These are phyloP conservation scores for Lecanicillium sp. DNA, from an alignment of 2,329 filamentous ascomycete species.

Conservation along the genomic window DNA sequence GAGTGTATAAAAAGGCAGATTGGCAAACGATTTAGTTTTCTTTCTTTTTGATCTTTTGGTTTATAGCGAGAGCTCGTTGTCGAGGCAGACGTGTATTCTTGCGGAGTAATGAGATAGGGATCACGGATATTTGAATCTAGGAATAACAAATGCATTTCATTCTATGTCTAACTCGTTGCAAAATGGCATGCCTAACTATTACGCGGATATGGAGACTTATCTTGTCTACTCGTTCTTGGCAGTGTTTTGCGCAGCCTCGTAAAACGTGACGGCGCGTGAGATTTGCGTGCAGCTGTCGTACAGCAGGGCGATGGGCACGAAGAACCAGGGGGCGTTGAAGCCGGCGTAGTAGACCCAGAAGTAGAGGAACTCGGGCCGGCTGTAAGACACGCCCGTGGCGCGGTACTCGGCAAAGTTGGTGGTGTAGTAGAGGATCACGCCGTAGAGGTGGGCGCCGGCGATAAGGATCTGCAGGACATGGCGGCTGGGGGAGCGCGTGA, in stretches of 20 bases:
- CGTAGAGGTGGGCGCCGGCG: conserved; percentile 52
- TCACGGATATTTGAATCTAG: conserved; percentile 1
- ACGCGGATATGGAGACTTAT: neutral
- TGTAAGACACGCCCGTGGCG: conserved; percentile 42
- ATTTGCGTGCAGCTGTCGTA: conserved; percentile 27
- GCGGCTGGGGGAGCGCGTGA: conserved; percentile 36
- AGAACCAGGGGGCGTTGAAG: conserved; percentile 55
- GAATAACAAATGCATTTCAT: neutral
- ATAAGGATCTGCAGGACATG: conserved; percentile 46
- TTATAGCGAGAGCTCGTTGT: conserved; percentile 7
- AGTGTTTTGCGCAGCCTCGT: conserved; percentile 8
- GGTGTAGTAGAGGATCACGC: conserved; percentile 56
- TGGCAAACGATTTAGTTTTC: neutral
- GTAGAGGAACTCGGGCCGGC: conserved; percentile 54
- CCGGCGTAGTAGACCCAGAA: conserved; percentile 59
- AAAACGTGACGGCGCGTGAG: conserved; percentile 21
- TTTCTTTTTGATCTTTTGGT: conserved; percentile 8
- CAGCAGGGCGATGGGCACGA: conserved; percentile 42
- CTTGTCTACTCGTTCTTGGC: conserved; percentile 20
- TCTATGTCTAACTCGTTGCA: neutral
- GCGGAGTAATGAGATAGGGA: conserved; percentile 4
- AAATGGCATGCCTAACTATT: too few relatives aligned
- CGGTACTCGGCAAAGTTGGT: conserved; percentile 47
- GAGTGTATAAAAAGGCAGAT: conserved; percentile 22
- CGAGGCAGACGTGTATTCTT: neutral